Base-by-base conservation (phyloP, 2,329 filamentous ascomycete species). In the Cladosporium oxysporum region DNA sequence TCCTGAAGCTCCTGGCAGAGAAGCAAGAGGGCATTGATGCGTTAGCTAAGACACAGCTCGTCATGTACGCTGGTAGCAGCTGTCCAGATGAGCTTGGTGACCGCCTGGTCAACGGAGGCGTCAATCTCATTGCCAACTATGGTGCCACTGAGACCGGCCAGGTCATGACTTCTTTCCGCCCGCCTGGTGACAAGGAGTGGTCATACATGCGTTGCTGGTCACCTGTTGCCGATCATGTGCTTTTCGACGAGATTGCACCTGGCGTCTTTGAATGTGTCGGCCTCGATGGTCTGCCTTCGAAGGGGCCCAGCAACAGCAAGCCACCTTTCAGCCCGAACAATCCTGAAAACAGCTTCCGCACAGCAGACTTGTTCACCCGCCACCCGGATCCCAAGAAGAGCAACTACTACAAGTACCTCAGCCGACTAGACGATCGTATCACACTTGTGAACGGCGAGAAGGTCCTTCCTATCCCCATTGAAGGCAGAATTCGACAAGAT, bases 1-100 rank as follows among this genome's bases (percentile, higher is more conserved):
- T 85, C 0, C 74, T 91, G 21, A 90, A 90, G 71, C 76, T 91
- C 0, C 78, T 90, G 1, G 83, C 83, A 0, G 88, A 90, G 71
- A 82, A 82, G 0, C 77, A 84, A 0, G 80, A 83, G 21, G 88
- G 88, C 28, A 70, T 76, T 18, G 61, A 69, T 26, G 66, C 69
- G 16, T 67, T 78, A 16, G 72, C 72, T 4, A 67, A 64, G 23
- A 66, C 72, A 8, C 70, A 73, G 14, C 65, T 76, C 28, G 75
- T 77, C 1, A 69, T 76, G 31, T 77, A 73, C 57, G 75, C 69
- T 31, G 76, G 76, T 2, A 73, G 71, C 44, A 71, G 72, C 23
- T 77, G 75, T 64, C 76, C 76, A 1, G 74, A 77, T 52, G 71
- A 73, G 33, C 71, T 78, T 1, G 76, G 76, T 16, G 73, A 77